These are phyloP conservation scores for Sclerotinia minor DNA, from an alignment of 2,329 filamentous ascomycete genomes.

Conservation along the genomic window DNA sequence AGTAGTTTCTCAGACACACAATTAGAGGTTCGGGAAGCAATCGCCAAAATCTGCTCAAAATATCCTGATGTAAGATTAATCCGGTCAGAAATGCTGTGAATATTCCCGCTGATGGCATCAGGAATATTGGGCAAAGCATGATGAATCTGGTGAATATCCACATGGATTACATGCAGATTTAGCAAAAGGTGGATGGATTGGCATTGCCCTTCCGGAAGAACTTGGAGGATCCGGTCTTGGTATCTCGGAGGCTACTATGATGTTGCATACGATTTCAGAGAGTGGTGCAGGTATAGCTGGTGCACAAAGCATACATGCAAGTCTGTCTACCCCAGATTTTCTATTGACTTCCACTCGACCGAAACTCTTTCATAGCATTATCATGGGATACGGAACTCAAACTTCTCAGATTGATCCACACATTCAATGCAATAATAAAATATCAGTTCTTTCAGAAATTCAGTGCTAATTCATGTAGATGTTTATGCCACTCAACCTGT, in stretches of 20 bases:
- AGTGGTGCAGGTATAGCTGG: slow-evolving; percentile 76
- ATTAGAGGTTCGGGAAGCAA: slow-evolving; percentile 68
- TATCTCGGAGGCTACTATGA: slow-evolving; percentile 81
- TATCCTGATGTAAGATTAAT: slow-evolving; percentile 57
- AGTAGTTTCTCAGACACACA: slow-evolving; percentile 73
- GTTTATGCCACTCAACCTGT: slow-evolving; percentile 76
- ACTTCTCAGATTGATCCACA: background rate
- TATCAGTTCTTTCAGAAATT: background rate
- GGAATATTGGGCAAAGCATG: slow-evolving; percentile 74
- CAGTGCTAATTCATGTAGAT: slow-evolving; percentile 39
- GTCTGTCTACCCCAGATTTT: slow-evolving; percentile 24
- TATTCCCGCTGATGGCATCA: slow-evolving; percentile 22
- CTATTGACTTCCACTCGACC: background rate
- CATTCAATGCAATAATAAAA: background rate
- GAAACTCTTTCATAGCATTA: background rate
- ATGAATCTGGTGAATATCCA: slow-evolving; percentile 70
- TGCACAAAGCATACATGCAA: slow-evolving; percentile 62
- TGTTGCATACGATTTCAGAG: slow-evolving; percentile 81
- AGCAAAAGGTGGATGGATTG: slow-evolving; percentile 76
- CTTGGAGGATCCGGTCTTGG: slow-evolving; percentile 74
- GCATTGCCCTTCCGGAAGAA: slow-evolving; percentile 73
- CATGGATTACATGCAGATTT: slow-evolving; percentile 74
- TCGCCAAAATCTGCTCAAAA: slow-evolving; percentile 65
- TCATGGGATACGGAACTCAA: background rate
- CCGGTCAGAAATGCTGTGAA: background rate